Evolutionary conservation across 2,329 filamentous ascomycete genomes (phyloP).

Genomic region (Aureobasidium vineae): DNA sequence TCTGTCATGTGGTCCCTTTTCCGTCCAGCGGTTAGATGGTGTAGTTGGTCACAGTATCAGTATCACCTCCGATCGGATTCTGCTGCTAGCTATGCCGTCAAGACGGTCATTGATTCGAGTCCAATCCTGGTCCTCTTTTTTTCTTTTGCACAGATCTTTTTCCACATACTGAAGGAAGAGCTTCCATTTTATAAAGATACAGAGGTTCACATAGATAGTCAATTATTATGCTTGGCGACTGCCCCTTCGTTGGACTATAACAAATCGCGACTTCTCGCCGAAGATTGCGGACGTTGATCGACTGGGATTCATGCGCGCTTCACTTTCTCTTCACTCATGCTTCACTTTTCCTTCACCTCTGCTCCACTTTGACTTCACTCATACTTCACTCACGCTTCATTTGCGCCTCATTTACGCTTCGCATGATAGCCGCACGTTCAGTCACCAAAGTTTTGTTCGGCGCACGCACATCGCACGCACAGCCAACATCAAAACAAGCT

Average conservation of each 20-base stretch:
- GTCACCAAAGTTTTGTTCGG: not conserved
- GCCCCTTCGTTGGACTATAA: no score
- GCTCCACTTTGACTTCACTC: no score
- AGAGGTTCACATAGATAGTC: not conserved
- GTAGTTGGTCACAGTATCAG: not conserved
- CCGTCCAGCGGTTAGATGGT: not conserved
- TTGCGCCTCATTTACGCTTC: no score
- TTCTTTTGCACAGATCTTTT: not conserved
- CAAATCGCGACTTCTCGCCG: not conserved
- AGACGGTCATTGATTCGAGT: not conserved
- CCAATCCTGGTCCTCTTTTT: not conserved
- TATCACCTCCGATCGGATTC: no score
- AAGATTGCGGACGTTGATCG: not conserved
- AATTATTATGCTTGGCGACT: no score
- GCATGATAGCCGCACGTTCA: no score
- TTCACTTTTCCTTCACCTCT: not conserved
- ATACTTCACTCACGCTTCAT: no score
- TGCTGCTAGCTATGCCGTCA: not conserved
- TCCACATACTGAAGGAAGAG: not conserved
- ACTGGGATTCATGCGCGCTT: not conserved
- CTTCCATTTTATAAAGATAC: not conserved
- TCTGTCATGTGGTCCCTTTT: not conserved
- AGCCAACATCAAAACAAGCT: not conserved
- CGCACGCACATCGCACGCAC: not conserved
- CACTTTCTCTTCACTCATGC: not conserved